Evolutionary conservation across 1,139 yeast species (phyloP), one percentile per base, ranked within the genome.

Genomic region (Spathaspora sp.): DNA sequence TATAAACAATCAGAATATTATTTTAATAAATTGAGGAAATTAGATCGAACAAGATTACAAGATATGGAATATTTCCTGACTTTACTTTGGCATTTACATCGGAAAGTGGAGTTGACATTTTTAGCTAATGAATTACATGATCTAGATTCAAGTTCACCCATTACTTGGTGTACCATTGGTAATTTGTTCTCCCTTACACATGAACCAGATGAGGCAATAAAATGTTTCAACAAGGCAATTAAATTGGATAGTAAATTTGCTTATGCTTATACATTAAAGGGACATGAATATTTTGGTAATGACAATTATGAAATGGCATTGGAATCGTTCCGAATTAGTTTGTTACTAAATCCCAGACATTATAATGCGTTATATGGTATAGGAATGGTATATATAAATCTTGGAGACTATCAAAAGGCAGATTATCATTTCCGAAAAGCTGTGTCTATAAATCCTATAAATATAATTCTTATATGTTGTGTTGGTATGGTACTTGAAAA

Each of bases 341-440:
- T 93, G 41, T 69, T 86, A 15, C 76, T 84, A 40, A 96, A 93
- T 58, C 76, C 85, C 43, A 76, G 93, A 48, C 97, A 90, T 63
- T 93, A 91, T 64, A 93, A 93, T 66, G 98, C 99, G 0, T 82
- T 93, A 59, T 95, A 93, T 59, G 99, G 99, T 18, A 80, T 95
- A 49, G 99, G 99, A 7, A 90, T 90, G 95, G 95, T 91, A 37
- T 88, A 86, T 63, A 78, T 90, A 63, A 88, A 90, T 57, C 69
- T 90, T 45, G 98, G 97, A 3, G 91, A 89, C 57, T 83, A 83
- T 57, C 82, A 79, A 40, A 82, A 84, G 58, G 97, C 99, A 0
- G 93, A 90, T 57, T 80, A 83, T 51, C 96, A 90, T 64, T 90
- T 93, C 70, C 73, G 89, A 43, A 87, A 86, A 57, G 99, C 99